Evolutionary conservation across 2,329 filamentous ascomycete species (phyloP).

Genomic region (Scopulariopsis brevicaulis): DNA sequence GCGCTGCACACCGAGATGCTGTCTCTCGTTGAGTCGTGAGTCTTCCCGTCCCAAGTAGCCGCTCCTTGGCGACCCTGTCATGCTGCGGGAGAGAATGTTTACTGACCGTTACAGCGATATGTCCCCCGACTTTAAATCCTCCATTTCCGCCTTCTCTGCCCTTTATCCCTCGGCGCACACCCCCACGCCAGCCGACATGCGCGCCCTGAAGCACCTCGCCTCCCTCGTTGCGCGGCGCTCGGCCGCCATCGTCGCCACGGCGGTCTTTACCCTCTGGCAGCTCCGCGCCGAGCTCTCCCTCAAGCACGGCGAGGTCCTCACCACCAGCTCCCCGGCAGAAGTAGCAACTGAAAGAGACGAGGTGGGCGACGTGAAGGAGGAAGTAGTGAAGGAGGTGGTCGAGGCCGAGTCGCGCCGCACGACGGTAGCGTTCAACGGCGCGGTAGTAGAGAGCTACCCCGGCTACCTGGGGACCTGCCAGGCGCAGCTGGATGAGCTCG

Average conservation of each 20-base stretch:
- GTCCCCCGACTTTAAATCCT: conserved; percentile 26
- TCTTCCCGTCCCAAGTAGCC: conserved; percentile 6
- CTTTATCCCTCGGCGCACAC: conserved; percentile 33
- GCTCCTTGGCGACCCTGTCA: background rate
- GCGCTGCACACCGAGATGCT: conserved; percentile 50
- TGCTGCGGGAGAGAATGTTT: background rate
- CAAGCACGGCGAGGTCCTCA: conserved; percentile 18
- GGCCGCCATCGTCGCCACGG: conserved; percentile 45
- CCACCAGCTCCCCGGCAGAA: conserved; percentile 14
- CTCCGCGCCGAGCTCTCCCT: conserved; percentile 36
- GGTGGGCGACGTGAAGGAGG: conserved; percentile 5
- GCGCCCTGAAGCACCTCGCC: conserved; percentile 39
- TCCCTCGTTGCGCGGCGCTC: conserved; percentile 45
- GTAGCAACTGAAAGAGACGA: background rate
- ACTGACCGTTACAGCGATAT: conserved; percentile 25
- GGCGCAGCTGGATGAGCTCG: conserved; percentile 48
- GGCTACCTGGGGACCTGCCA: conserved; percentile 53
- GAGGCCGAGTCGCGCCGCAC: conserved; percentile 41
- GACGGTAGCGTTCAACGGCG: conserved; percentile 67
- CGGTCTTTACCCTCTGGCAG: conserved; percentile 48
- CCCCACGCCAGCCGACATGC: conserved; percentile 34
- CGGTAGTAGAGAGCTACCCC: conserved; percentile 70
- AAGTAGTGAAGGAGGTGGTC: conserved; percentile 26
- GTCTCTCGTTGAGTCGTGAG: conserved; percentile 45
- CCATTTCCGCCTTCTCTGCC: conserved; percentile 34